Evolutionary conservation across 441 rosid species (phyloP).

Genomic region (Erodium moschatum): DNA sequence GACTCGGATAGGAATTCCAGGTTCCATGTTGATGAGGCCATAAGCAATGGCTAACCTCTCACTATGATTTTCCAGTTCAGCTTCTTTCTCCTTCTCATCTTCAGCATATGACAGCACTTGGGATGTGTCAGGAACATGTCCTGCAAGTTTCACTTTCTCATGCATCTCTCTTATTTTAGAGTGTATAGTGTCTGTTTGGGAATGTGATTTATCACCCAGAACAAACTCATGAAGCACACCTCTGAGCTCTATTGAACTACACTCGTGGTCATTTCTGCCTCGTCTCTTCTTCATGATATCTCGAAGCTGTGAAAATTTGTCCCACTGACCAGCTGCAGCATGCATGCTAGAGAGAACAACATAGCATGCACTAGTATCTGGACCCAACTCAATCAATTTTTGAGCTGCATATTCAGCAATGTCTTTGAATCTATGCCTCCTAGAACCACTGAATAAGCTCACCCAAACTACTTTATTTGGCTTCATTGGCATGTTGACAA

Average conservation of each 20-base stretch:
- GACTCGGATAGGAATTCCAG: conserved; percentile 34
- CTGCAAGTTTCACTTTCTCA: conserved; percentile 32
- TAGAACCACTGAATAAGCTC: conserved; percentile 42
- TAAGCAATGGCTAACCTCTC: conserved; percentile 53
- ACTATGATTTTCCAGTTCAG: conserved; percentile 41
- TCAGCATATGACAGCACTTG: conserved; percentile 36
- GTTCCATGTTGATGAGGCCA: conserved; percentile 34
- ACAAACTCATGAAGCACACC: conserved; percentile 38
- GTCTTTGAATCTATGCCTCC: conserved; percentile 25
- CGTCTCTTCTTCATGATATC: conserved; percentile 33
- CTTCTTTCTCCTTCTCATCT: conserved; percentile 39
- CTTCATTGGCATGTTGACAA: conserved; percentile 33
- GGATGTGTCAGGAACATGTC: conserved; percentile 39
- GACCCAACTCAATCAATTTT: conserved; percentile 25
- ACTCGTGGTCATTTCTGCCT: conserved; percentile 38
- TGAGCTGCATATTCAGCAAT: conserved; percentile 43
- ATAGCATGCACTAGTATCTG: conserved; percentile 33
- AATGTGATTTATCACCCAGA: conserved; percentile 44
- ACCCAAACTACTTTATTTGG: conserved; percentile 41
- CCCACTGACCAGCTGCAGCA: conserved; percentile 40
- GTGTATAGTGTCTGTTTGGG: conserved; percentile 29
- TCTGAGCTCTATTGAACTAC: conserved; percentile 40
- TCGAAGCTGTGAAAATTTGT: conserved; percentile 38
- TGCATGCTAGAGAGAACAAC: conserved; percentile 40
- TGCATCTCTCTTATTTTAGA: conserved; percentile 37